Evolutionary conservation across 768 basidiomycete genomes (phyloP), one percentile per base, ranked within the genome.

Genomic region (Leucocoprinus sp.): DNA sequence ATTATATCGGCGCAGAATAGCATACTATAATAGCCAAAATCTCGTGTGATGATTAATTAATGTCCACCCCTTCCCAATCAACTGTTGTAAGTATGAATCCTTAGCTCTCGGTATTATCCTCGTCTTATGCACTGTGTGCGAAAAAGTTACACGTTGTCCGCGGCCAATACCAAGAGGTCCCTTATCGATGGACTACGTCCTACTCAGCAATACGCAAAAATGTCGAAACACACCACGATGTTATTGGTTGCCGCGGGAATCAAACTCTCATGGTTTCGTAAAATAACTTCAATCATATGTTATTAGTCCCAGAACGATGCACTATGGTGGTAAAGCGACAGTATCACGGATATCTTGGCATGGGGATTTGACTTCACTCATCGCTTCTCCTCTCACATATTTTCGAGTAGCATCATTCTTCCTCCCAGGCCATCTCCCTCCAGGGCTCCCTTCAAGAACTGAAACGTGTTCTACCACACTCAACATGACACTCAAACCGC

Each of bases 61-160:
- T 19, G 6, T n/a, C 23, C 27, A 33, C 45, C 27, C 35, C 46
- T 42, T 35, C 52, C 49, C 28, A 34, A 43, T 36, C 52, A 51
- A 33, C 42, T 44, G n/a, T 34, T 19, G 53, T 43, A 45, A 50
- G 48, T 45, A 50, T 48, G 48, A 46, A 51, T 26, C n/a, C n/a
- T n/a, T n/a, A n/a, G n/a, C n/a, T n/a, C 34, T 41, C 38, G 36
- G 34, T 34, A 42, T 41, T 28, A 24, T 28, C 45, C 48, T 45
- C 28, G 50, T 35, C 18, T 50, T 48, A 49, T 44, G 40, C 27
- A 52, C 48, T 27, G 36, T 29, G 21, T 41, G n/a, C 42, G 24
- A 28, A 31, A 37, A 53, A 54, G 52, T 43, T 56, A 51, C 57
- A 49, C 48, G 57, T 54, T 51, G 50, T 58, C 52, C 57, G 55